Evolutionary conservation across 768 basidiomycete genomes (phyloP).

Genomic region (Phallus indusiatus): DNA sequence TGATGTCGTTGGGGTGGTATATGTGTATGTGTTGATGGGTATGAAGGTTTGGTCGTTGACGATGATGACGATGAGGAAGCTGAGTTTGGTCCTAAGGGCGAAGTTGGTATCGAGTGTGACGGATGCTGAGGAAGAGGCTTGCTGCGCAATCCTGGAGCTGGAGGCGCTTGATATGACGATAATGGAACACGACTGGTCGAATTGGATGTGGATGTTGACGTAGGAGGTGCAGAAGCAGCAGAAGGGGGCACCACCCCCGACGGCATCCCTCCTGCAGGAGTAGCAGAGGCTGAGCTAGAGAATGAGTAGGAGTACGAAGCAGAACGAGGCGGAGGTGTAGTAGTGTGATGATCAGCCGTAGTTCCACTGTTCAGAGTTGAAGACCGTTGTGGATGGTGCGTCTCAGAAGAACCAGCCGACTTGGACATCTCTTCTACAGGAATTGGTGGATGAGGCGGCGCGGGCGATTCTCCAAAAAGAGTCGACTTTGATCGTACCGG

Average conservation of each 20-base stretch:
- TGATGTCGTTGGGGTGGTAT: neutral
- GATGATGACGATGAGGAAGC: neutral
- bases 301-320: neutral
- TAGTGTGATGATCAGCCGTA: neutral
- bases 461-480: constrained; percentile 2
- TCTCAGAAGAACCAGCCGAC: neutral
- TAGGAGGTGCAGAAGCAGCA: neutral
- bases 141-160: neutral
- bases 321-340: neutral
- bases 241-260: neutral
- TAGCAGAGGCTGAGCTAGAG: neutral
- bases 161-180: neutral
- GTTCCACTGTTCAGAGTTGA: neutral
- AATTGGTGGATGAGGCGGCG: neutral
- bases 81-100: neutral
- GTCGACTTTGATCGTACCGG: neutral
- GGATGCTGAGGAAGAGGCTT: neutral
- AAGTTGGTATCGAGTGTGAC: neutral
- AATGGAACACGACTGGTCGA: neutral
- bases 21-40: neutral
- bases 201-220: neutral
- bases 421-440: neutral
- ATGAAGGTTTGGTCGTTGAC: neutral
- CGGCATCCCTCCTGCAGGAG: neutral
- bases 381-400: neutral